These are phyloP conservation scores for Chaetomiaceae sp. DNA, from an alignment of 2,329 filamentous ascomycete species.

Conservation along the genomic window DNA sequence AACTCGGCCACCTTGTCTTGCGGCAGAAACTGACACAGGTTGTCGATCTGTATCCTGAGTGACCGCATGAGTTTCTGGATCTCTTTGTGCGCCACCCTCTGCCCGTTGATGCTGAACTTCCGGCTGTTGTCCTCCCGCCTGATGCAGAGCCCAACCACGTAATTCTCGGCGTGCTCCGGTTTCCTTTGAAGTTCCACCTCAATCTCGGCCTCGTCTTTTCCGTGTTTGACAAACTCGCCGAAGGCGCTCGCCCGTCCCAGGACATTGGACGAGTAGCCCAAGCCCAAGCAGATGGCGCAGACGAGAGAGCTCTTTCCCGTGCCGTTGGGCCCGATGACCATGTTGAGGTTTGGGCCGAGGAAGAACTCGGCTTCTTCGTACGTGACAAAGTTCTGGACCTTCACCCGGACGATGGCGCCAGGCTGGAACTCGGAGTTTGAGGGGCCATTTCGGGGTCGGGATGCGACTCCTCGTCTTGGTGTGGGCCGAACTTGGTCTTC, in stretches of 20 bases:
- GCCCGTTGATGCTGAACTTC: slow-evolving; percentile 73
- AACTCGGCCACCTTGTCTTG: slow-evolving; percentile 97
- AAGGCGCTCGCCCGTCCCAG: slow-evolving; percentile 81
- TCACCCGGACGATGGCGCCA: slow-evolving; percentile 84
- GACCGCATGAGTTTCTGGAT: slow-evolving; percentile 64
- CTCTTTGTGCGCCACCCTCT: slow-evolving; percentile 54
- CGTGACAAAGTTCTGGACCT: slow-evolving; percentile 85
- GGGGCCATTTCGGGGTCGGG: slow-evolving; percentile 18
- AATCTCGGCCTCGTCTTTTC: slow-evolving; percentile 69
- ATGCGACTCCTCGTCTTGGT: slow-evolving; percentile 8
- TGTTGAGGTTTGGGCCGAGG: slow-evolving; percentile 89
- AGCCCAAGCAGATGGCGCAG: slow-evolving; percentile 89
- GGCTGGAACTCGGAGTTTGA: slow-evolving; percentile 50
- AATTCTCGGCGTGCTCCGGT: slow-evolving; percentile 58
- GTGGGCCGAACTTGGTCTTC: slow-evolving; percentile 16
- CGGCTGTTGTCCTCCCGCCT: slow-evolving; percentile 76
- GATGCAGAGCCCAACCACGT: slow-evolving; percentile 71
- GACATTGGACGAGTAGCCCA: slow-evolving; percentile 78
- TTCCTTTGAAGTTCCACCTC: slow-evolving; percentile 83
- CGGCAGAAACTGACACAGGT: slow-evolving; percentile 92
- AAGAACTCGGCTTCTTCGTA: slow-evolving; percentile 90
- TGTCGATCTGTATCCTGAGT: slow-evolving; percentile 92
- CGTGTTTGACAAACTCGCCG: slow-evolving; percentile 91
- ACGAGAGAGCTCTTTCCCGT: slow-evolving; percentile 97
- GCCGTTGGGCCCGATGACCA: slow-evolving; percentile 98